Evolutionary conservation across 2,329 filamentous ascomycete species (phyloP).

Genomic region (Furcasterigmium furcatum): DNA sequence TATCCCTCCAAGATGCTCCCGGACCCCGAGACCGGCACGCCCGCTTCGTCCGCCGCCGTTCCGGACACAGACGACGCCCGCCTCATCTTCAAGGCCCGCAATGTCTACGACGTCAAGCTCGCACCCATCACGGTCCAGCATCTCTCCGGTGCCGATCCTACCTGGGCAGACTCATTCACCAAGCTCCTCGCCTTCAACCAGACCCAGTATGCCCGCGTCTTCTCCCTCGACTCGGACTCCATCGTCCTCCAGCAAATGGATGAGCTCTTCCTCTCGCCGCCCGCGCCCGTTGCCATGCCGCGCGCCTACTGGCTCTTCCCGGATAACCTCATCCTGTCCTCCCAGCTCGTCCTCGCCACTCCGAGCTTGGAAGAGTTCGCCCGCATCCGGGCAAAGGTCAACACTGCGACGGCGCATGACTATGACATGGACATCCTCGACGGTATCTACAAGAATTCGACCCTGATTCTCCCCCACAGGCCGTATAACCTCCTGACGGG

Average conservation of each 20-base stretch:
- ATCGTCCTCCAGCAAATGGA: conserved; percentile 60
- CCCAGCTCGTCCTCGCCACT: conserved; percentile 58
- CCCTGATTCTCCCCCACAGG: conserved; percentile 61
- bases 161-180: conserved; percentile 62
- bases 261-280: conserved; percentile 65
- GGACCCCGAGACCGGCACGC: conserved; percentile 13
- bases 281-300: conserved; percentile 59
- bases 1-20: conserved; percentile 38
- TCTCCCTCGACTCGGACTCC: conserved; percentile 57
- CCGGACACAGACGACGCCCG: conserved; percentile 22
- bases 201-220: conserved; percentile 49
- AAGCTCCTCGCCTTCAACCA: conserved; percentile 66
- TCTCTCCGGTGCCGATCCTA: conserved; percentile 30
- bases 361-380: conserved; percentile 51
- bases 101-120: conserved; percentile 41
- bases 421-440: conserved; percentile 71
- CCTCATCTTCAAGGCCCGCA: conserved; percentile 36
- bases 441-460: conserved; percentile 52
- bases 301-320: conserved; percentile 66
- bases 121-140: conserved; percentile 36
- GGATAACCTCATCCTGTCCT: conserved; percentile 50
- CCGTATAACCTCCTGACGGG: conserved; percentile 60
- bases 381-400: conserved; percentile 21
- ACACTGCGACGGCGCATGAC: conserved; percentile 19
- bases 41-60: conserved; percentile 14